Conservation (phyloP, 1,284 basidiomycete species). For the Golubevia sp. region DNA sequence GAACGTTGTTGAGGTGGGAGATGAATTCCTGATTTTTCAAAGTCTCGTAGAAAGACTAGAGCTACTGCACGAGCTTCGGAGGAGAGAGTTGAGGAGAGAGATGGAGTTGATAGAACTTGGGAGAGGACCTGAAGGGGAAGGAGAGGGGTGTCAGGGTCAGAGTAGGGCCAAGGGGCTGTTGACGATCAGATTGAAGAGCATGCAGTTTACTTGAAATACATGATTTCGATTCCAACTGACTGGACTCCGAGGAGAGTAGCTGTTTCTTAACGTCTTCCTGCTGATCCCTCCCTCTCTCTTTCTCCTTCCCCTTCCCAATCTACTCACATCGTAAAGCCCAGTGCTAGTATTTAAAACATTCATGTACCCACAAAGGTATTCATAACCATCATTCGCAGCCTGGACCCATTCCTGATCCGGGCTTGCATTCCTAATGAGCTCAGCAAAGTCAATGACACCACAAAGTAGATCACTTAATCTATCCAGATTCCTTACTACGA, state of each 20-base stretch:
- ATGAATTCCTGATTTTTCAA: conserved; percentile 94
- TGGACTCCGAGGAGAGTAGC: too few relatives aligned
- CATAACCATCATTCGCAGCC: conserved; percentile 84
- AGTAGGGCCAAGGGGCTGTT: too few relatives aligned
- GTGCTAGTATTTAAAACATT: conserved; percentile 94
- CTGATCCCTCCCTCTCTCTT: too few relatives aligned
- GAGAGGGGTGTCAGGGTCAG: neutral
- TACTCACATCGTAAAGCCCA: conserved; percentile 80
- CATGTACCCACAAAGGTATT: conserved; percentile 93
- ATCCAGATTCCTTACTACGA: conserved; percentile 68
- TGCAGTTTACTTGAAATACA: too few relatives aligned
- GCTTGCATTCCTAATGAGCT: conserved; percentile 89
- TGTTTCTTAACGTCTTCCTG: too few relatives aligned
- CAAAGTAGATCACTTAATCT: conserved; percentile 92
- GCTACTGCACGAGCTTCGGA: conserved; percentile 69
- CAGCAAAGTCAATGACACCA: conserved; percentile 93
- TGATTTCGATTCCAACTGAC: too few relatives aligned
- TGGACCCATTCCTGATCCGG: conserved; percentile 82
- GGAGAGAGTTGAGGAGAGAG: conserved; percentile 53
- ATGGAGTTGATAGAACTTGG: conserved; percentile 57
- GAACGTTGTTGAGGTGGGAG: conserved; percentile 77
- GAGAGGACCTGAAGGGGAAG: conserved; percentile 50
- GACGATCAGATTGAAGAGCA: too few relatives aligned
- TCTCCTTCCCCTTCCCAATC: conserved; percentile 8
- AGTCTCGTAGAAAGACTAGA: conserved; percentile 91